These are phyloP conservation scores for Chimonanthus salicifolius DNA, from an alignment of 164 flowering plant genomes.

Conservation along the genomic window DNA sequence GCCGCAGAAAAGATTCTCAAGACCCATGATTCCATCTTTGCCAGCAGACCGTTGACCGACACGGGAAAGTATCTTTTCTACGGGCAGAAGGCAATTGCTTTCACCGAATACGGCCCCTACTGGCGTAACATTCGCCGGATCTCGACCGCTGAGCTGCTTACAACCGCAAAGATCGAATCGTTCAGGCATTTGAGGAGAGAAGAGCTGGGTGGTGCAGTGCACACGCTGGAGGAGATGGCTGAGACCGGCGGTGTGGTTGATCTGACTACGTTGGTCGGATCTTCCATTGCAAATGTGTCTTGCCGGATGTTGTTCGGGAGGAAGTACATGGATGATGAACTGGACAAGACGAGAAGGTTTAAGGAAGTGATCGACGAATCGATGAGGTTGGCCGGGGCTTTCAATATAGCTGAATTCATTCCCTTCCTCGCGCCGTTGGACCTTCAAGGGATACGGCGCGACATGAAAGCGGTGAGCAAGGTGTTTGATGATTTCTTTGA, in stretches of 20 bases:
- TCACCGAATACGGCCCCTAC: conserved; percentile 28
- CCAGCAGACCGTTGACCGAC: conserved; percentile 23
- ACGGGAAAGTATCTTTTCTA: conserved; percentile 25
- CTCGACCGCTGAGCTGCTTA: conserved; percentile 22
- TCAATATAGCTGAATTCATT: conserved; percentile 46
- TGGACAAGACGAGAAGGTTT: conserved; percentile 25
- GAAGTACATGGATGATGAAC: conserved; percentile 13
- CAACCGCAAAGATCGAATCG: conserved; percentile 18
- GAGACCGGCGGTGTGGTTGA: conserved; percentile 5
- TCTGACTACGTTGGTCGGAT: conserved; percentile 10
- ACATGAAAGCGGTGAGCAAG: conserved; percentile 44
- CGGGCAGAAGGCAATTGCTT: conserved; percentile 19
- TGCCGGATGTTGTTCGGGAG: conserved; percentile 28
- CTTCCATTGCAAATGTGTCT: conserved; percentile 11
- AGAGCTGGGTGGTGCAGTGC: conserved; percentile 10
- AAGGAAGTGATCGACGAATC: conserved; percentile 44
- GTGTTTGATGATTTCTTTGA: conserved; percentile 42
- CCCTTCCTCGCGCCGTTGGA: conserved; percentile 49
- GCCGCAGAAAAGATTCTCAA: conserved; percentile 30
- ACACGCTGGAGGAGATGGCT: conserved; percentile 14
- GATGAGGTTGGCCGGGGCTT: conserved; percentile 35
- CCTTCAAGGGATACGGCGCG: conserved; percentile 38
- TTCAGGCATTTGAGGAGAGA: conserved; percentile 22
- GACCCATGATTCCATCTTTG: conserved; percentile 26
- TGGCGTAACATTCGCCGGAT: conserved; percentile 33